Percentiles rank a stretch among this genome's conserved stretches.
Evolutionary conservation across 768 basidiomycete genomes (phyloP).

Genomic region (Macrolepiota fuliginosa): DNA sequence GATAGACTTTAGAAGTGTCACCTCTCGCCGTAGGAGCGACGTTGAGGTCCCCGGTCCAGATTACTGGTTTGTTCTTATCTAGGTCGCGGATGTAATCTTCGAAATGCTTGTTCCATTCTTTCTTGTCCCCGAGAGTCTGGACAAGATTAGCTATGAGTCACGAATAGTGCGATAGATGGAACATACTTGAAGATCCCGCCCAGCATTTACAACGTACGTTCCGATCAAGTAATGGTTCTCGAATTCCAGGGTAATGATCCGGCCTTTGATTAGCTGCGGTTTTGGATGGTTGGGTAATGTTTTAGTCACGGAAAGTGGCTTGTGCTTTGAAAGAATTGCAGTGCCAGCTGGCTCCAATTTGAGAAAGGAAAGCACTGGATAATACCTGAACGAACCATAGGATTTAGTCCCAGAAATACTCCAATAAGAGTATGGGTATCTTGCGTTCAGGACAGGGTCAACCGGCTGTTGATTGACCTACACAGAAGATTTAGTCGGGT

Average conservation of each 20-base stretch:
- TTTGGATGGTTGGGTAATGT: slow-evolving; percentile 77
- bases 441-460: slow-evolving; percentile 52
- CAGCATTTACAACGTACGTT: slow-evolving; percentile 86
- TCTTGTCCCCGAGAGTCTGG: slow-evolving; percentile 75
- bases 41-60: slow-evolving; percentile 88
- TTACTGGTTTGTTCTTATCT: slow-evolving; percentile 78
- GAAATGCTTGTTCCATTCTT: slow-evolving; percentile 79
- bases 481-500: slow-evolving; percentile 1
- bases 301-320: slow-evolving; percentile 63
- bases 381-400: slow-evolving; percentile 50
- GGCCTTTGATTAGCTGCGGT: slow-evolving; percentile 61
- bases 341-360: slow-evolving; percentile 58
- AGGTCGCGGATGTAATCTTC: slow-evolving; percentile 67
- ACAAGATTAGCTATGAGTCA: slow-evolving; percentile 5
- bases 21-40: slow-evolving; percentile 79
- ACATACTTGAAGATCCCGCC: slow-evolving; percentile 66
- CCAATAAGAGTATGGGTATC: slow-evolving; percentile 76
- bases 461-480: slow-evolving; percentile 72
- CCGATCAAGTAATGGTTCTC: slow-evolving; percentile 65
- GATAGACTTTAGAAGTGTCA: slow-evolving; percentile 21
- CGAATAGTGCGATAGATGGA: not conserved
- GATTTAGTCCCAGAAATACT: slow-evolving; percentile 75
- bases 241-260: slow-evolving; percentile 83
- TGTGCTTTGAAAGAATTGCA: slow-evolving; percentile 74
- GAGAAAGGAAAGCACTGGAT: not conserved